Percentiles rank a stretch among this genome's conserved stretches.
Evolutionary conservation across 805 yeast genomes (phyloP).

Genomic region (Grigorovia humatica): DNA sequence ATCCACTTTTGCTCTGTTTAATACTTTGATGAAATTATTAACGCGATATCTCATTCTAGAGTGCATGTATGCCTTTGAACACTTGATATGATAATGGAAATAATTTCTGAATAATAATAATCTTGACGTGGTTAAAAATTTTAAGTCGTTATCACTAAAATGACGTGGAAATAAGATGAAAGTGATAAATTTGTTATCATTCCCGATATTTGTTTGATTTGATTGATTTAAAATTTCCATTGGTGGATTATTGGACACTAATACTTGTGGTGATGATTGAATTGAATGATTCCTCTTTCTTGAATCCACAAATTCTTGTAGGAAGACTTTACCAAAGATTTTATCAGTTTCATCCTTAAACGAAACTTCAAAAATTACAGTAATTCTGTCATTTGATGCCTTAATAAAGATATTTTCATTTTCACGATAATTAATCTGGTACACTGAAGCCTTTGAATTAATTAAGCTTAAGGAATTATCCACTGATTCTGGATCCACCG

Average conservation of each 20-base stretch:
- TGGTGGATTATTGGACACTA: constrained; percentile 92
- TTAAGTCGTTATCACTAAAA: constrained; percentile 50
- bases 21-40: constrained; percentile 83
- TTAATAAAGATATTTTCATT: constrained; percentile 84
- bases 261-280: constrained; percentile 97
- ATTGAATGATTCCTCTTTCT: constrained; percentile 86
- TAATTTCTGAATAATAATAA: constrained; percentile 89
- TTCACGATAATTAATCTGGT: constrained; percentile 70
- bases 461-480: constrained; percentile 11
- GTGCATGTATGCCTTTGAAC: constrained; percentile 96
- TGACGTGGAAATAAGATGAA: constrained; percentile 80
- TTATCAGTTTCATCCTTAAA: constrained; percentile 97
- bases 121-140: constrained; percentile 52
- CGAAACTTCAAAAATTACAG: constrained; percentile 88
- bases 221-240: constrained; percentile 49
- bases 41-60: constrained; percentile 97
- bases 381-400: constrained; percentile 92
- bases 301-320: constrained; percentile 93
- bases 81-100: constrained; percentile 97
- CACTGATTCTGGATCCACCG: constrained; percentile 18
- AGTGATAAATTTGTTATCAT: constrained; percentile 39
- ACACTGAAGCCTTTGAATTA: constrained; percentile 19
- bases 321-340: constrained; percentile 75
- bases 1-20: constrained; percentile 95
- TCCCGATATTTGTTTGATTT: constrained; percentile 11